These are phyloP conservation scores for Porpolomopsis calyptriformis DNA, from an alignment of 768 basidiomycete genomes.

Conservation along the genomic window DNA sequence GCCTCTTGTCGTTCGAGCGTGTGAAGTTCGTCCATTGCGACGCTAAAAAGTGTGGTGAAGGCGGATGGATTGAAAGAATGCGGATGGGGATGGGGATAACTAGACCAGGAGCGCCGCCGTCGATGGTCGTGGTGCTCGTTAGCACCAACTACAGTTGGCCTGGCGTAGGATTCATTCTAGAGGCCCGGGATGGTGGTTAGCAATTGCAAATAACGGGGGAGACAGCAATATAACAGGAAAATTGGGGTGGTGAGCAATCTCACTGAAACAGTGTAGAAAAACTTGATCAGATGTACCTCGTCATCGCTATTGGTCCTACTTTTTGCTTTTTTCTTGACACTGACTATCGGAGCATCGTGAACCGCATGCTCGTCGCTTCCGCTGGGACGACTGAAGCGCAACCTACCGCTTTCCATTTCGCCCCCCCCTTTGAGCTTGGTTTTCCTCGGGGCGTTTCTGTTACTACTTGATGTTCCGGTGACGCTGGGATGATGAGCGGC, in stretches of 20 bases:
- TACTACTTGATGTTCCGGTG: conserved; percentile 16
- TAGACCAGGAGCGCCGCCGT: conserved; percentile 17
- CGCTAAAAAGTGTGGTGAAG: conserved; percentile 57
- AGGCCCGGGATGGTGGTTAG: not conserved
- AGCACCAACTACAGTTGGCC: conserved; percentile 23
- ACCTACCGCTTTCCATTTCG: not conserved
- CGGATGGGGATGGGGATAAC: conserved; percentile 13
- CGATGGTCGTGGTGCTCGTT: conserved; percentile 18
- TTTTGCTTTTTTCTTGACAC: conserved; percentile 64
- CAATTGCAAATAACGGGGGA: conserved; percentile 12
- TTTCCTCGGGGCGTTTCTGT: conserved; percentile 6
- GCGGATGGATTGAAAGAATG: conserved; percentile 36
- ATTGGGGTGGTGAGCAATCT: too few species aligned
- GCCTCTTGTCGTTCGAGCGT: conserved; percentile 84
- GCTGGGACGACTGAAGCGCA: not conserved
- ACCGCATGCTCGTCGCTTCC: conserved; percentile 4
- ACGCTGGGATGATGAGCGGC: conserved; percentile 7
- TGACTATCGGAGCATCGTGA: conserved; percentile 9
- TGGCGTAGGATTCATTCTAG: conserved; percentile 26
- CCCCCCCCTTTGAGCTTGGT: not conserved
- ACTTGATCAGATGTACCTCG: conserved; percentile 40
- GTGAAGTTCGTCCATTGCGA: conserved; percentile 84
- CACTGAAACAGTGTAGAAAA: conserved; percentile 22
- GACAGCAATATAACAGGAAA: too few species aligned
- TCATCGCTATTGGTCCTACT: conserved; percentile 75